These are phyloP conservation scores for Ophioceras dolichostomum DNA, from an alignment of 2,329 filamentous ascomycete species.

Conservation along the genomic window DNA sequence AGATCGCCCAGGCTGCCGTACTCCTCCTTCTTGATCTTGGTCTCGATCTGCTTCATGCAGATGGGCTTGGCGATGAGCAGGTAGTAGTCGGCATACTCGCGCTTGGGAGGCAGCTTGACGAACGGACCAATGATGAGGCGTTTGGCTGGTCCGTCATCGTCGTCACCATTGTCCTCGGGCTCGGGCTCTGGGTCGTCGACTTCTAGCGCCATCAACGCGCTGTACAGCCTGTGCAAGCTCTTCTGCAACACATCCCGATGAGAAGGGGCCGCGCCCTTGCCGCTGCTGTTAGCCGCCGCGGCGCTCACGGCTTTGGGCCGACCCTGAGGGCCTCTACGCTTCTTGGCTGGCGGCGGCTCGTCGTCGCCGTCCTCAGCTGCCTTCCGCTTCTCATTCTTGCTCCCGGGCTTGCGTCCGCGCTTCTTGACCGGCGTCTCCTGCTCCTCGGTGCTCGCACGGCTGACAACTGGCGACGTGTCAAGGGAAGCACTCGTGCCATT, in stretches of 20 bases:
- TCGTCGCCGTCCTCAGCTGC: slow-evolving; percentile 73
- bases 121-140: slow-evolving; percentile 90
- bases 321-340: slow-evolving; percentile 59
- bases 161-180: slow-evolving; percentile 30
- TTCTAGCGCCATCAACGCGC: slow-evolving; percentile 72
- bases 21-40: slow-evolving; percentile 92
- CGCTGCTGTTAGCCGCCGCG: slow-evolving; percentile 15
- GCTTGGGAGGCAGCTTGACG: slow-evolving; percentile 78
- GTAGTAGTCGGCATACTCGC: slow-evolving; percentile 91
- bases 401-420: slow-evolving; percentile 68
- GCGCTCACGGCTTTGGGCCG: slow-evolving; percentile 48
- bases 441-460: slow-evolving; percentile 74
- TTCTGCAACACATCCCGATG: slow-evolving; percentile 69
- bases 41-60: slow-evolving; percentile 89
- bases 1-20: slow-evolving; percentile 75
- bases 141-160: slow-evolving; percentile 44
- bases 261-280: slow-evolving; percentile 11
- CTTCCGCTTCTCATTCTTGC: slow-evolving; percentile 63
- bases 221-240: slow-evolving; percentile 65
- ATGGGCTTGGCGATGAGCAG: slow-evolving; percentile 85
- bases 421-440: slow-evolving; percentile 64
- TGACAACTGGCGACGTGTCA: slow-evolving; percentile 67
- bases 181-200: slow-evolving; percentile 55
- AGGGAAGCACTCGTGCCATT: slow-evolving; percentile 18
- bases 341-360: slow-evolving; percentile 67